Base-by-base conservation (phyloP, 345 rosid genomes). In the Noccaea bulbosa region DNA sequence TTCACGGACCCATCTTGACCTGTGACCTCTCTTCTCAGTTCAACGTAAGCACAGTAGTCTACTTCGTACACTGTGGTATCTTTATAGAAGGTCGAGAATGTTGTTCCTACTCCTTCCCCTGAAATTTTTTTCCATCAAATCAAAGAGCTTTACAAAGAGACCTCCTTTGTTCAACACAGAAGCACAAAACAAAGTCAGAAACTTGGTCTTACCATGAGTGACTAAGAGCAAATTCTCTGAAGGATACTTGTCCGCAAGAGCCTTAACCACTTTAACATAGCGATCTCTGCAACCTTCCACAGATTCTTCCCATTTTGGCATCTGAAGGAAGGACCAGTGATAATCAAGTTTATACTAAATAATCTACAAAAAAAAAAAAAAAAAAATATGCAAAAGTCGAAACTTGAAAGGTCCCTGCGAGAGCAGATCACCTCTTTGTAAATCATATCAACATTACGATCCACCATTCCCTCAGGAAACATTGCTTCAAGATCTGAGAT, bases 61-160 rank as follows among this genome's bases (percentile, higher is more conserved):
- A 87, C 99, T 53, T 81, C 87, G 16, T 70, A 67, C 2, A 91
- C 97, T 0, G 68, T 80, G 2, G 56, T 44, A 12, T 81, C 87
- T 72, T 79, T 77, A 79, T 76, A 59, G 54, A 84, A 86, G 5
- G 85, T 83, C 5, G 90, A 86, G 49, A 91, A 81, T 0, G 90
- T 79, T 38, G 86, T 83, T 16, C 90, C 92, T n/a, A 91, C 96
- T 70, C 89, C 97, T 82, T 91, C 97, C 71, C 96, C 97, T 91
- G 83, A 61, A 27, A 27, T 12, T 40, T n/a, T n/a, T n/a, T n/a
- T n/a, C 11, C 68, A 70, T 46, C 9, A 27, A 20, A 27, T 27
- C 30, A 56, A 41, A 38, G 1, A 37, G 17, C 35, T 55, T 53
- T 24, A 62, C 15, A 62, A 34, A 24, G 2, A 43, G 14, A 24